These are phyloP conservation scores for Albugo candida DNA, from an alignment of 352 stramenopile species.

Conservation along the genomic window DNA sequence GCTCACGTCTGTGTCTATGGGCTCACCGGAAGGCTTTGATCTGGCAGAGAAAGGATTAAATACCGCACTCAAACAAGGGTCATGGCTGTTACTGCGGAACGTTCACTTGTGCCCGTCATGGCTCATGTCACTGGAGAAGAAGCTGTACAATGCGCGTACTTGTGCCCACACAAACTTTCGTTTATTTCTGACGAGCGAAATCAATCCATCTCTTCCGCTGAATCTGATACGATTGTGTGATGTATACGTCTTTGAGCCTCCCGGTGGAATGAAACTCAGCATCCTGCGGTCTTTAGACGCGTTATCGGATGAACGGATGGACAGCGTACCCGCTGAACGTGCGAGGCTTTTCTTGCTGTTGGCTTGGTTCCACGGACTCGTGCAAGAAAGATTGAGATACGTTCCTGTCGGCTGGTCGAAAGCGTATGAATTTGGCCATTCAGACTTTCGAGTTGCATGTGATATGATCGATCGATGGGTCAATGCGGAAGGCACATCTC, in stretches of 20 bases:
- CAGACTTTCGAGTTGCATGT: conserved; percentile 91
- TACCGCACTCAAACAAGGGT: conserved; percentile 88
- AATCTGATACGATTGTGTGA: conserved; percentile 93
- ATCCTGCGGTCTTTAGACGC: conserved; percentile 90
- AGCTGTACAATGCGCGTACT: conserved; percentile 78
- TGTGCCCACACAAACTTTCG: conserved; percentile 56
- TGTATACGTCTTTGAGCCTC: conserved; percentile 96
- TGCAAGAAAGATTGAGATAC: conserved; percentile 96
- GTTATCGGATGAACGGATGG: conserved; percentile 84
- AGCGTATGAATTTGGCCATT: conserved; percentile 98
- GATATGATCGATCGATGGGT: conserved; percentile 97
- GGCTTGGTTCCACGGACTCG: conserved; percentile 95
- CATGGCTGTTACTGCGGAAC: conserved; percentile 98
- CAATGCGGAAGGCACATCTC: conserved; percentile 60
- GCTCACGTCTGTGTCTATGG: conserved; percentile 96
- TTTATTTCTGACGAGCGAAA: conserved; percentile 97
- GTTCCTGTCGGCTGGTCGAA: conserved; percentile 97
- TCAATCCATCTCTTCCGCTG: conserved; percentile 89
- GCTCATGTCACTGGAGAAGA: conserved; percentile 95
- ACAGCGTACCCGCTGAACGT: conserved; percentile 71
- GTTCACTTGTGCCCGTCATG: conserved; percentile 97
- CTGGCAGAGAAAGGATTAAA: conserved; percentile 89
- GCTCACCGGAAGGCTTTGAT: conserved; percentile 90
- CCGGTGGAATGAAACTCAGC: conserved; percentile 93
- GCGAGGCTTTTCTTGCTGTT: conserved; percentile 92